These are phyloP conservation scores for Setomelanomma holmii DNA, from an alignment of 2,329 filamentous ascomycete species.

Conservation along the genomic window DNA sequence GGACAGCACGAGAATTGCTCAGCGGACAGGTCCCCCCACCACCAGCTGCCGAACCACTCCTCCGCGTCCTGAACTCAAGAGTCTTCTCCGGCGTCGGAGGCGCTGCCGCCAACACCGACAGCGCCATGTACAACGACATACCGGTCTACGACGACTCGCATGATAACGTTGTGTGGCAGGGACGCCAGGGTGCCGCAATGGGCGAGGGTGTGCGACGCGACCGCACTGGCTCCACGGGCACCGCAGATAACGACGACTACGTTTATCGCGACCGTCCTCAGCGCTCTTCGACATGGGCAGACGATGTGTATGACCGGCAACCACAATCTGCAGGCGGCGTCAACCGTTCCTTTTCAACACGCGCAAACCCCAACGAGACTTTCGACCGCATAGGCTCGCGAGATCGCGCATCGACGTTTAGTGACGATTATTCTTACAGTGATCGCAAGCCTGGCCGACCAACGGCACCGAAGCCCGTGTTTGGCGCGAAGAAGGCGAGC, in stretches of 20 bases:
- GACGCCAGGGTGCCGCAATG: constrained; percentile 71
- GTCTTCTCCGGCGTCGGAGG: constrained; percentile 74
- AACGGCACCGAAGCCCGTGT: constrained; percentile 87
- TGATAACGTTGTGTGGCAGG: constrained; percentile 86
- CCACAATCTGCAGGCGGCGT: constrained; percentile 46
- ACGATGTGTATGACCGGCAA: constrained; percentile 73
- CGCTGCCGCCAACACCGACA: constrained; percentile 19
- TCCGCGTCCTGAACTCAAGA: constrained; percentile 83
- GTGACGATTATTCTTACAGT: constrained; percentile 61
- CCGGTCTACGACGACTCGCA: constrained; percentile 86
- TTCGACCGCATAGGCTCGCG: constrained; percentile 55
- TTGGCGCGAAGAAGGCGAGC: constrained; percentile 60
- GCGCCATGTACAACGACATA: constrained; percentile 79
- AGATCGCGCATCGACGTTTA: constrained; percentile 51
- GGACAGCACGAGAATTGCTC: constrained; percentile 83
- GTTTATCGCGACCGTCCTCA: constrained; percentile 64
- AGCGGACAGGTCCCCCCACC: constrained; percentile 79
- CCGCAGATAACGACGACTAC: constrained; percentile 53
- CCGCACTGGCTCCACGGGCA: constrained; percentile 49
- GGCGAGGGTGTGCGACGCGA: constrained; percentile 69
- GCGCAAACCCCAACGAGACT: constrained; percentile 58
- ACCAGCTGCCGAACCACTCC: constrained; percentile 81
- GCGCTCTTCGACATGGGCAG: constrained; percentile 75
- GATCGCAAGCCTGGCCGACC: constrained; percentile 76
- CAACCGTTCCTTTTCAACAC: constrained; percentile 59